Percentiles rank a stretch among this genome's conserved stretches.
phyloP scores from a whole-genome alignment of 2,329 filamentous ascomycete species.

The Alternaria ethzedia region DNA sequence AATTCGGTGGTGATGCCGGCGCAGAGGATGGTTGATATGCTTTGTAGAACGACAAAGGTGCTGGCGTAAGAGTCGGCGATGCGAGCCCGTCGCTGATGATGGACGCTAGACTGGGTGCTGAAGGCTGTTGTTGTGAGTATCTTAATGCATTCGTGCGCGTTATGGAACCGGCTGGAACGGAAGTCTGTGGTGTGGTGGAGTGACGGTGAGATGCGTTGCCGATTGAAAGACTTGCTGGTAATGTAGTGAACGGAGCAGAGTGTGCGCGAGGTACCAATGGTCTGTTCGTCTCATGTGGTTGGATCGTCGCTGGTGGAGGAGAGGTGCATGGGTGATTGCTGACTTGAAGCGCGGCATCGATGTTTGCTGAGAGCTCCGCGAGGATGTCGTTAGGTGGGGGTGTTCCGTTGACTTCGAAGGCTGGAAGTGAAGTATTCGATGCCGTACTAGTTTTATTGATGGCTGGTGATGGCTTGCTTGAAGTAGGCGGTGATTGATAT shows the following conservation, averaged over 20 bases:
- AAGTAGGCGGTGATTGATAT: background rate
- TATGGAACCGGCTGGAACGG: background rate
- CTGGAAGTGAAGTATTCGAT: background rate
- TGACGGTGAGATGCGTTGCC: constrained; percentile 10
- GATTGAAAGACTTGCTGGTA: constrained; percentile 31
- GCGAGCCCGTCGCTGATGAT: background rate
- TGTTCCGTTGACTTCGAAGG: constrained; percentile 23
- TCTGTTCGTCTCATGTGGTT: background rate
- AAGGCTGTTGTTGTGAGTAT: constrained; percentile 21
- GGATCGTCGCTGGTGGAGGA: background rate
- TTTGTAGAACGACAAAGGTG: constrained; percentile 20
- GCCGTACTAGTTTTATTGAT: background rate
- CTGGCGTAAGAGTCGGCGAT: constrained; percentile 11
- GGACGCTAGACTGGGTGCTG: constrained; percentile 6
- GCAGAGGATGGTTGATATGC: constrained; percentile 24
- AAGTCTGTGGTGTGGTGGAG: background rate
- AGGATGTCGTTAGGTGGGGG: constrained; percentile 8
- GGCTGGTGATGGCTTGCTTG: background rate
- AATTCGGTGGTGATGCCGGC: background rate
- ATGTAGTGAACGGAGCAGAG: background rate
- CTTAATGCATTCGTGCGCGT: constrained; percentile 8
- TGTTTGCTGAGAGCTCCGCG: constrained; percentile 29
- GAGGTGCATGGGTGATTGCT: background rate
- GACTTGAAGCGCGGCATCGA: constrained; percentile 3
- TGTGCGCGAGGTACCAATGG: background rate